phyloP scores from a whole-genome alignment of 2,329 filamentous ascomycete genomes.

The Arthrobotrys entomopaga region DNA sequence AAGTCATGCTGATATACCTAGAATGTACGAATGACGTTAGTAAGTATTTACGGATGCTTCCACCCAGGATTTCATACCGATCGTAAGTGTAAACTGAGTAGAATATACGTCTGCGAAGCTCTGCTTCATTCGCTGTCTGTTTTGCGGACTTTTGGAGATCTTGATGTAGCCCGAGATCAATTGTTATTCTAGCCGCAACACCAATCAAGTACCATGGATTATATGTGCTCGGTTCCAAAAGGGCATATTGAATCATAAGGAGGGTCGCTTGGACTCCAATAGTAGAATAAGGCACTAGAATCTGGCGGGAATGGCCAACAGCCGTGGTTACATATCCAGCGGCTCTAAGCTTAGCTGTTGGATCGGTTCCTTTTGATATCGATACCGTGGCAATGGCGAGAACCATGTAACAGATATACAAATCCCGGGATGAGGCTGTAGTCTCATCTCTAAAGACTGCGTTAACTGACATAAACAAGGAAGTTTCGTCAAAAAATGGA shows the following conservation, averaged over 20 bases:
- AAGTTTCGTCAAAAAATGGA: constrained; percentile 83
- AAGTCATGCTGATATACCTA: constrained; percentile 86
- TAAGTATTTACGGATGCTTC: constrained; percentile 7
- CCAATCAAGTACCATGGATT: constrained; percentile 95
- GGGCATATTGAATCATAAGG: constrained; percentile 86
- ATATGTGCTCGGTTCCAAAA: constrained; percentile 89
- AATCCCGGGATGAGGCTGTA: constrained; percentile 75
- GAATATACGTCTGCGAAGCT: constrained; percentile 83
- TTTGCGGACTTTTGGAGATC: constrained; percentile 79
- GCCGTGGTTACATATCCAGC: constrained; percentile 73
- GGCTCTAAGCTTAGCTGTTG: constrained; percentile 65
- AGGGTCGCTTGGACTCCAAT: constrained; percentile 87
- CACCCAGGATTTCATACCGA: constrained; percentile 67
- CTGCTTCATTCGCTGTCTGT: constrained; percentile 75
- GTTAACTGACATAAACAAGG: constrained; percentile 80
- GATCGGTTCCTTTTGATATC: constrained; percentile 58
- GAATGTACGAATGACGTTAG: constrained; percentile 44
- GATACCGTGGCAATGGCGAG: constrained; percentile 75
- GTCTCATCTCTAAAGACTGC: constrained; percentile 77
- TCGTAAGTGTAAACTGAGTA: constrained; percentile 92
- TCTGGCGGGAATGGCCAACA: constrained; percentile 79
- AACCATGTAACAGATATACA: constrained; percentile 89
- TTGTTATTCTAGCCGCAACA: constrained; percentile 83
- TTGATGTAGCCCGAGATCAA: constrained; percentile 92
- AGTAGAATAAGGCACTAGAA: constrained; percentile 84